Conservation (phyloP, 108 stramenopile genomes). For the Epithemia pelagica region DNA sequence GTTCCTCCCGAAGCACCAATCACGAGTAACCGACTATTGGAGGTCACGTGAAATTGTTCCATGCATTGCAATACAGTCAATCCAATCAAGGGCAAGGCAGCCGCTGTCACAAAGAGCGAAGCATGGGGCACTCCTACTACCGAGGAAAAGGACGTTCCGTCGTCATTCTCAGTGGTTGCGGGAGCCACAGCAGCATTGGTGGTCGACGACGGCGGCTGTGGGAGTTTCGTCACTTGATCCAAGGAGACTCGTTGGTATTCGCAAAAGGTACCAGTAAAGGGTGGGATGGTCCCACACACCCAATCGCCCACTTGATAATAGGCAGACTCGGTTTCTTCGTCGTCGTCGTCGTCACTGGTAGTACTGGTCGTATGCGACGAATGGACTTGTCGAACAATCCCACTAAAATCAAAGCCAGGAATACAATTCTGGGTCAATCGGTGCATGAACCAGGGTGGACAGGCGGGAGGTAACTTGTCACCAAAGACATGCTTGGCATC, state of each 20-base stretch:
- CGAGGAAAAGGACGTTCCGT: background rate
- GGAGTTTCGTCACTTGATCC: slow-evolving; percentile 33
- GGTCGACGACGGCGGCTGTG: slow-evolving; percentile 6
- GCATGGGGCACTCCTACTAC: background rate
- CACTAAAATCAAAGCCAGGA: slow-evolving; percentile 42
- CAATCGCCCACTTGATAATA: slow-evolving; percentile 18
- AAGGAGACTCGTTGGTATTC: slow-evolving; percentile 32
- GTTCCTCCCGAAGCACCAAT: slow-evolving; percentile 48
- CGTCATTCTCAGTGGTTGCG: background rate
- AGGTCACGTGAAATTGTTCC: slow-evolving; percentile 10
- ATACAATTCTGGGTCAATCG: slow-evolving; percentile 12
- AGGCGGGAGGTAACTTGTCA: slow-evolving; percentile 44
- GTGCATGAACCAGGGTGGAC: slow-evolving; percentile 13
- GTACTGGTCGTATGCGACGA: background rate
- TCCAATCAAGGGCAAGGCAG: slow-evolving; percentile 43
- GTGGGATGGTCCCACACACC: slow-evolving; percentile 43
- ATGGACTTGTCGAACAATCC: slow-evolving; percentile 14
- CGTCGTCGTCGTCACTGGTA: slow-evolving; percentile 5
- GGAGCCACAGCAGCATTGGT: too few species aligned
- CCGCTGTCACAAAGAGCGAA: slow-evolving; percentile 21
- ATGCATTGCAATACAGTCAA: slow-evolving; percentile 47
- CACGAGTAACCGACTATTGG: slow-evolving; percentile 22
- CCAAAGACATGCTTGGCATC: slow-evolving; percentile 56
- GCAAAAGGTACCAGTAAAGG: slow-evolving; percentile 31
- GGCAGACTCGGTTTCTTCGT: slow-evolving; percentile 4